Conservation (phyloP, 1,284 basidiomycete genomes). For the Pseudozyma flocculosa region DNA sequence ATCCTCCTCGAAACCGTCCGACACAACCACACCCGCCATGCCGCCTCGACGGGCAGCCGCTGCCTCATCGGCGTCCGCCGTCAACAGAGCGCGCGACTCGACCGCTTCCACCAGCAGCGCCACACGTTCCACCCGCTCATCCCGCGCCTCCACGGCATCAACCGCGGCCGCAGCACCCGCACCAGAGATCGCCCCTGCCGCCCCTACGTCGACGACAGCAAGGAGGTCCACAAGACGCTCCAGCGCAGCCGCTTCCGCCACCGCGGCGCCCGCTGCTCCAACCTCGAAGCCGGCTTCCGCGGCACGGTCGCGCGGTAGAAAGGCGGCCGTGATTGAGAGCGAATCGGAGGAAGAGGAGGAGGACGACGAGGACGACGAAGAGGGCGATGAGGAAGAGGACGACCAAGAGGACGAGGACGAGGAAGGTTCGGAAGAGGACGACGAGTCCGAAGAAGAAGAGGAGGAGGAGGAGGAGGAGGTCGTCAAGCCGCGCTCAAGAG, state of each 20-base stretch:
- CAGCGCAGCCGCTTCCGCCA: background rate
- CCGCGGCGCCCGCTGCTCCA: no score
- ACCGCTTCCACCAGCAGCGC: conserved; percentile 17
- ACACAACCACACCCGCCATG: no score
- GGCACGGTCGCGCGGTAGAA: conserved; percentile 16
- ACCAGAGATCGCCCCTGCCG: background rate
- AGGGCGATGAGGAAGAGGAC: conserved; percentile 12
- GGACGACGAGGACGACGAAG: conserved; percentile 11
- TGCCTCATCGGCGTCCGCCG: background rate
- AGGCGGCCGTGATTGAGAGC: background rate
- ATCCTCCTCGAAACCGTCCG: no score
- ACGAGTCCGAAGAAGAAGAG: conserved; percentile 10
- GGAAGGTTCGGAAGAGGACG: conserved; percentile 4
- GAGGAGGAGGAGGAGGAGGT: conserved; percentile 10
- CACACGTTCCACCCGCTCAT: conserved; percentile 7
- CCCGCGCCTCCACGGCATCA: no score
- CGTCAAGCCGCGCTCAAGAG: conserved; percentile 10
- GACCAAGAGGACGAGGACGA: conserved; percentile 12
- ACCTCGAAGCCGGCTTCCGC: conserved; percentile 5
- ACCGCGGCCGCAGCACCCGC: conserved; percentile 5
- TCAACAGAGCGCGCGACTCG: conserved; percentile 24
- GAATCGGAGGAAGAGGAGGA: conserved; percentile 7
- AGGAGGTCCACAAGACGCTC: conserved; percentile 4
- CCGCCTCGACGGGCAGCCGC: conserved; percentile 30
- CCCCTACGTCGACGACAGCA: conserved; percentile 9